Conservation (phyloP, 768 basidiomycete species). For the Guyanaporus albipodus region DNA sequence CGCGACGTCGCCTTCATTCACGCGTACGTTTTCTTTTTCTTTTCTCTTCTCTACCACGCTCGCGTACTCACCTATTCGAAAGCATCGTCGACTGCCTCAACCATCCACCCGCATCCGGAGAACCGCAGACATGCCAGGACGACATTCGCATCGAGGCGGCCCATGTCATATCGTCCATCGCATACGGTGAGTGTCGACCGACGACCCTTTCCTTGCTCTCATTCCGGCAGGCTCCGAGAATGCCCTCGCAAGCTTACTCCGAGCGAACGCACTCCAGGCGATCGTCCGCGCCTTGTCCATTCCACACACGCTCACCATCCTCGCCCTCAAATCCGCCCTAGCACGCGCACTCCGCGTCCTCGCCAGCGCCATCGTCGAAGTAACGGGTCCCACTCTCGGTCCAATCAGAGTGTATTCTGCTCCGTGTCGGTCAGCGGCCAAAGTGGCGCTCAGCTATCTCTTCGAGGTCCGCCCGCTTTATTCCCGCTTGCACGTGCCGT, state of each 20-base stretch:
- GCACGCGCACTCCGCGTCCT: slow-evolving; percentile 61
- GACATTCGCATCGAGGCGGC: slow-evolving; percentile 69
- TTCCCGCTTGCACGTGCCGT: not conserved
- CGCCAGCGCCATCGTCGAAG: slow-evolving; percentile 57
- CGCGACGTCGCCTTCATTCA: slow-evolving; percentile 53
- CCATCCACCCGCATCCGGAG: slow-evolving; percentile 30
- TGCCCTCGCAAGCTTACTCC: slow-evolving; percentile 54
- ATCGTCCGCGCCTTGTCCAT: slow-evolving; percentile 60
- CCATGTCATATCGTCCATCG: slow-evolving; percentile 68
- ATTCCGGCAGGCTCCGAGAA: slow-evolving; percentile 51
- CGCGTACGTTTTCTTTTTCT: slow-evolving; percentile 37
- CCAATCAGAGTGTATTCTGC: slow-evolving; percentile 41
- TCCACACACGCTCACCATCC: slow-evolving; percentile 31
- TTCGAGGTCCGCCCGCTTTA: slow-evolving; percentile 53
- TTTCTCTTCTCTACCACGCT: slow-evolving; percentile 1
- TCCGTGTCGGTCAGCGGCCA: slow-evolving; percentile 48
- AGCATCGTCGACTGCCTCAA: slow-evolving; percentile 66
- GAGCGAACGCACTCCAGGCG: slow-evolving; percentile 53
- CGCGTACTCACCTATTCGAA: slow-evolving; percentile 1
- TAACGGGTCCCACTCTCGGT: slow-evolving; percentile 67
- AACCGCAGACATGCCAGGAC: slow-evolving; percentile 39
- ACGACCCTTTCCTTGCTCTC: not conserved
- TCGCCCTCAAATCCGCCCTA: slow-evolving; percentile 50
- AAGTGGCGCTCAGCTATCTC: slow-evolving; percentile 52
- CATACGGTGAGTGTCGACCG: slow-evolving; percentile 49